A percentile compares a stretch with the other conserved stretches of the same genome.
phyloP scores from a whole-genome alignment of 768 basidiomycete species.

The Suillus subalutaceus region DNA sequence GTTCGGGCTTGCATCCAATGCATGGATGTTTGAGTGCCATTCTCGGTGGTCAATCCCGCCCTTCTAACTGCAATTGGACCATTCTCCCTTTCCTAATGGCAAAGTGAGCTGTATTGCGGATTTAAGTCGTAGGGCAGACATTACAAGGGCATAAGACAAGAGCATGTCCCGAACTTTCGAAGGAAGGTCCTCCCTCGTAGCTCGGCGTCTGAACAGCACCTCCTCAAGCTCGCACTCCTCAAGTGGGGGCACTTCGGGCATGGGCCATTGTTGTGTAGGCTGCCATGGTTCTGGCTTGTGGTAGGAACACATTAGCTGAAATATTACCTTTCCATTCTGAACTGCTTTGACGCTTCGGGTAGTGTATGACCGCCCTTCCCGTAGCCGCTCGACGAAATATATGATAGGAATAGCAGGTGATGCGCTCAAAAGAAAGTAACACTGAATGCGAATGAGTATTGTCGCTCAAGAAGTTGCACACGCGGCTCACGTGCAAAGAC shows the following conservation, averaged over 20 bases:
- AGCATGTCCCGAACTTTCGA: slow-evolving; percentile 36
- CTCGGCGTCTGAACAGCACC: slow-evolving; percentile 34
- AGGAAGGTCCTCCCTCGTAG: slow-evolving; percentile 33
- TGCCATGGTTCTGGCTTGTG: slow-evolving; percentile 80
- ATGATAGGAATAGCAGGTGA: slow-evolving; percentile 74
- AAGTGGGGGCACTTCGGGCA: slow-evolving; percentile 61
- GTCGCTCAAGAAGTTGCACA: not conserved
- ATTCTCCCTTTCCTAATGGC: slow-evolving; percentile 57
- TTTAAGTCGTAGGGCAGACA: not conserved
- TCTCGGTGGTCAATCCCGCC: slow-evolving; percentile 46
- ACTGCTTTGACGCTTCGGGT: slow-evolving; percentile 67
- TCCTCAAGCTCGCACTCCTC: slow-evolving; percentile 69
- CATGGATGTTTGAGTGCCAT: slow-evolving; percentile 57
- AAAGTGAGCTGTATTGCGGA: not conserved
- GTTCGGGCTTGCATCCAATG: slow-evolving; percentile 83
- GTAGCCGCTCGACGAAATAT: slow-evolving; percentile 76
- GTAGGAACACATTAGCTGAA: slow-evolving; percentile 80
- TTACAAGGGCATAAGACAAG: slow-evolving; percentile 30
- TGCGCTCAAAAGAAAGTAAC: slow-evolving; percentile 80
- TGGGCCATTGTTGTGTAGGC: slow-evolving; percentile 65
- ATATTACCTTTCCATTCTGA: slow-evolving; percentile 54
- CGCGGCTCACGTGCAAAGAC: slow-evolving; percentile 69
- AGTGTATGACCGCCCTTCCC: slow-evolving; percentile 74
- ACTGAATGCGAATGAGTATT: slow-evolving; percentile 44
- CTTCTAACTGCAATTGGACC: slow-evolving; percentile 72